Base-by-base conservation (phyloP, 768 basidiomycete genomes). In the Guyanaporus albipodus region DNA sequence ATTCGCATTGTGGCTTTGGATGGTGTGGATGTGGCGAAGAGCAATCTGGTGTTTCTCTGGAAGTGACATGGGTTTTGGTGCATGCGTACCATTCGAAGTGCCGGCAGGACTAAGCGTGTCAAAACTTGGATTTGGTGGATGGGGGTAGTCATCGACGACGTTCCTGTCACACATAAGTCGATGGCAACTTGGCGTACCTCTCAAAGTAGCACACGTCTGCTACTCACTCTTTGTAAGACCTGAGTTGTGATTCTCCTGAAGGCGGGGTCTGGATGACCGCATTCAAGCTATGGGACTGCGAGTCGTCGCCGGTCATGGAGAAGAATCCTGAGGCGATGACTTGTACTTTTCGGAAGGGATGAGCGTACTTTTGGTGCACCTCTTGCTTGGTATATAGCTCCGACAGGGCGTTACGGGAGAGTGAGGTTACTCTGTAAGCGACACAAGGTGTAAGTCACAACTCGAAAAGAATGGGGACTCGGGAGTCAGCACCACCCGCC, bases 11-110 rank as follows among this genome's bases (percentile, higher is more conserved):
- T 67, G 58, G 8, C 18, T 3, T 46, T 68, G 49, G 15, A 69
- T 49, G 1, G 53, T 39, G 24, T 63, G 63, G 26, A 79, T 39
- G 27, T 61, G 71, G 37, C 65, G 67, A 4, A 67, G 43, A 48
- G 50, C 32, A 12, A 26, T n/a, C 19, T 58, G 53, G 42, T 55
- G 37, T 7, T 28, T 52, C 15, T 68, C 62, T 15, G 35, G 38
- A 9, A 78, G 67, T 6, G 70, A 66, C 17, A 75, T 71, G 51
- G 66, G 67, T 50, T 77, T 77, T 4, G 66, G 54, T 19, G 76
- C 64, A 53, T 72, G 78, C 11, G 70, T 70, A 60, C 73, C 76
- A 15, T 37, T 21, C 15, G 22, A 10, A 18, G 32, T 15, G 18
- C 8, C 21, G 18, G 35, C 22, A 34, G 33, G 41, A 7, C 38